Evolutionary conservation across 2,329 filamentous ascomycete species (phyloP), one percentile per base, ranked within the genome.

Genomic region (Fusarium virguliforme): DNA sequence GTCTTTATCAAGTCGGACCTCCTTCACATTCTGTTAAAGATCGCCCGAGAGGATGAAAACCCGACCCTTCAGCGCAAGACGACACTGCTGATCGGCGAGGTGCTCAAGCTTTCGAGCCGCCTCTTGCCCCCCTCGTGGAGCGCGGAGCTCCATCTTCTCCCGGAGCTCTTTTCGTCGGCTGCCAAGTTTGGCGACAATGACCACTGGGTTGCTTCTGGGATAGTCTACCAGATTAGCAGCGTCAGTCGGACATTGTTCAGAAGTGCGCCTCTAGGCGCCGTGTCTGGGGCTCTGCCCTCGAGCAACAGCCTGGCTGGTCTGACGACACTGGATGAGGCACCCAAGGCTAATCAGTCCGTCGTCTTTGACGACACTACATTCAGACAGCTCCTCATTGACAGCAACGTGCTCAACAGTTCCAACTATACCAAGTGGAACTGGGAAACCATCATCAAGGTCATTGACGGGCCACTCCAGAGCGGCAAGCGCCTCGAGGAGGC

Each of bases 351-450:
- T 58, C 80, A 83, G 26, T 81, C 84, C 5, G 73, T 85, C 3
- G 77, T 82, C 3, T 87, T 86, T 50, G 86, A 91, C 68, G 90
- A 91, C 74, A 85, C 87, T 9, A 88, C 88, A 1, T 91, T 91
- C 74, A 86, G 90, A 22, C 89, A 91, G 75, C 81, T 91, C 3
- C 77, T 91, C 30, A 84, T 94, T 18, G 93, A 98, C 67, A 96
- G 94, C 4, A 91, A 94, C 60, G 94, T 99, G 3, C 84, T 98
- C 50, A 93, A 92, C 69, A 96, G 93, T 66, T 94, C 94, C 68
- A 98, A 97, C 74, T 97, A 93, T 76, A 86, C 90, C 40, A 99
- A 99, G 79, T 99, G 96, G 96, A 95, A 97, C 78, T 99, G 97
- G 96, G 94, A 97, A 68, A 85, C 97, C 38, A 94, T 99, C 43